phyloP scores from a whole-genome alignment of 1,284 basidiomycete genomes.

The Exsudoporus floridanus region DNA sequence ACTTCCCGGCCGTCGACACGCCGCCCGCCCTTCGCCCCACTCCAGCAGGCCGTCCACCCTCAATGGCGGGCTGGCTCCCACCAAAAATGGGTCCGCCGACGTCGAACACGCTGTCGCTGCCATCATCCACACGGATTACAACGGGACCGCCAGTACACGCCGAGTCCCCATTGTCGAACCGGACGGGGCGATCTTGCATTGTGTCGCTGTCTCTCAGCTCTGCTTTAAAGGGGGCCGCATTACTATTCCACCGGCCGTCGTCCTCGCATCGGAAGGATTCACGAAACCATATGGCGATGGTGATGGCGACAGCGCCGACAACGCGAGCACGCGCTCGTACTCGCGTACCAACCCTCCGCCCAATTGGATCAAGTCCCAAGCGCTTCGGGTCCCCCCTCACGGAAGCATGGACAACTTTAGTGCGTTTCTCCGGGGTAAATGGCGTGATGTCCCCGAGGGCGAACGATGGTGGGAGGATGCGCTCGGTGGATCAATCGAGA shows the following conservation, averaged over 20 bases:
- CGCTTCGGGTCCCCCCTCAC: constrained; percentile 38
- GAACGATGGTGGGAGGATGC: constrained; percentile 68
- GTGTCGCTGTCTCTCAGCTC: constrained; percentile 63
- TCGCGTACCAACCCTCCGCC: constrained; percentile 52
- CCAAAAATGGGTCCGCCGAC: constrained; percentile 12
- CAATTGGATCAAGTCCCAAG: constrained; percentile 47
- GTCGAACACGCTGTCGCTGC: constrained; percentile 36
- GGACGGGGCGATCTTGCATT: constrained; percentile 64
- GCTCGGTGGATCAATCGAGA: constrained; percentile 50
- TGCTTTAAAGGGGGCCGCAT: constrained; percentile 78
- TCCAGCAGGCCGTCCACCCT: constrained; percentile 11
- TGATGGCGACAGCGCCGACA: background rate
- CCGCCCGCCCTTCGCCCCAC: background rate
- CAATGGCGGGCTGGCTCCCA: background rate
- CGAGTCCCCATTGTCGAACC: constrained; percentile 40
- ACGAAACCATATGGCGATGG: constrained; percentile 30
- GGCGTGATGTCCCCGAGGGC: constrained; percentile 51
- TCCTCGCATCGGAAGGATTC: constrained; percentile 57
- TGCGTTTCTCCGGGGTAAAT: constrained; percentile 52
- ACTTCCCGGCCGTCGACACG: constrained; percentile 4
- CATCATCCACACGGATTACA: constrained; percentile 32
- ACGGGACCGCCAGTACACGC: constrained; percentile 10
- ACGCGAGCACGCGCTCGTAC: constrained; percentile 27
- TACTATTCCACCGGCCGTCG: constrained; percentile 69
- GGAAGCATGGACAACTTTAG: constrained; percentile 43